A percentile compares a stretch with the other conserved stretches of the same genome.
Conservation (phyloP, 2,329 filamentous ascomycete genomes). For the Cryoendolithus antarcticus region DNA sequence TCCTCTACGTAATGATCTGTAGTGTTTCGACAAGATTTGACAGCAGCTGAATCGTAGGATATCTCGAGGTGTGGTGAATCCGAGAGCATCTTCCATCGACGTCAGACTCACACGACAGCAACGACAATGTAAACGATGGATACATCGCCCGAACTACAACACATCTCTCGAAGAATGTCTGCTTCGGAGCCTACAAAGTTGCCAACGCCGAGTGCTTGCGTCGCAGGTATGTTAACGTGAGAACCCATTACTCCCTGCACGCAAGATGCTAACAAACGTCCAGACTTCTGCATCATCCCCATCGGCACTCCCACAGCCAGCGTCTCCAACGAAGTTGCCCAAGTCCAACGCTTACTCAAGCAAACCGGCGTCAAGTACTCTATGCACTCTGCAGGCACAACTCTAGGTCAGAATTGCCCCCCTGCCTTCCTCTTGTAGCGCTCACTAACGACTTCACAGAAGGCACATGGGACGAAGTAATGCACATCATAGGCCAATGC, state of each 20-base stretch:
- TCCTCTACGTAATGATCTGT: no score
- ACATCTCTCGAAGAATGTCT: slow-evolving; percentile 19
- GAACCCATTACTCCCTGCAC: background rate
- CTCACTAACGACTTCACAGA: slow-evolving; percentile 41
- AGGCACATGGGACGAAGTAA: slow-evolving; percentile 81
- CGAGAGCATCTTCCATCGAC: no score
- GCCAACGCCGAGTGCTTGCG: slow-evolving; percentile 60
- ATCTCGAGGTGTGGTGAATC: no score
- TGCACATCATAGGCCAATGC: slow-evolving; percentile 73
- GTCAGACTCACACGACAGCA: background rate
- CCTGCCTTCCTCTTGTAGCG: background rate
- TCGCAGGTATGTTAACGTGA: slow-evolving; percentile 35
- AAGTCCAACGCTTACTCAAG: slow-evolving; percentile 74
- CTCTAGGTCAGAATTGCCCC: slow-evolving; percentile 55
- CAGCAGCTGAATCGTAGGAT: no score
- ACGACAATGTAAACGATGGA: slow-evolving; percentile 12
- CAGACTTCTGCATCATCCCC: slow-evolving; percentile 85
- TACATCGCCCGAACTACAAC: slow-evolving; percentile 17
- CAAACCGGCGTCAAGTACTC: slow-evolving; percentile 68
- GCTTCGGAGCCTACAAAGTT: slow-evolving; percentile 17
- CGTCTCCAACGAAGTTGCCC: slow-evolving; percentile 60
- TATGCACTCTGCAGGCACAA: slow-evolving; percentile 92
- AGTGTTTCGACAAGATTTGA: no score
- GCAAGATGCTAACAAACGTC: background rate
- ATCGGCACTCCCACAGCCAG: slow-evolving; percentile 45